Base-by-base conservation (phyloP, 352 stramenopile species). In the Pythium rishiriense region DNA sequence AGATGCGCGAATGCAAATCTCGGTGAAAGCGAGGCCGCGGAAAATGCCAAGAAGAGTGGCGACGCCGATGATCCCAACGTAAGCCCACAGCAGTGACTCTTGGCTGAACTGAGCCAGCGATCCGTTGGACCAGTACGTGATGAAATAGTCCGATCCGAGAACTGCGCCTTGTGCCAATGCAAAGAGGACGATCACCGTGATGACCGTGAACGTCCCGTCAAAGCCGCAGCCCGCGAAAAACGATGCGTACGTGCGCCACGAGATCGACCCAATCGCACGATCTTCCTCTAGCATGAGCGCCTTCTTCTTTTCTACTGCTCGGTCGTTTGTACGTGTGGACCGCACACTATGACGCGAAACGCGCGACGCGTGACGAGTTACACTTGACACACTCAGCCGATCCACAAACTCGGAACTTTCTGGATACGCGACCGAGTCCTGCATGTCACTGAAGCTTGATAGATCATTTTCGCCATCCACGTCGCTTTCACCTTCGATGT, bases 51-150 rank as follows among this genome's bases (percentile, higher is more conserved):
- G 45, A 31, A 56, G 1, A 4, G 37, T 37, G 0, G 56, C 31
- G 4, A 41, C 4, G 0, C n/a, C 45, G 2, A n/a, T 24, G 24
- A 62, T 3, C 4, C 28, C 56, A 1, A 62, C 29, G 24, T 46
- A 62, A 10, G 24, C 17, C 43, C 43, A 54, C n/a, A 62, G 17
- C 11, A 56, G 12, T 1, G 56, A 39, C 22, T 28, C 19, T 24
- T 56, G 8, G 9, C 31, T 63, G 21, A 57, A 58, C 35, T 80
- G 53, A 0, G 52, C 17, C 26, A 70, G 52, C 1, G 71, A 60
- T 52, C 95, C 76, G 21, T 89, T 70, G 22, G 89, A 88, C 89
- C 93, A 98, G 66, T 94, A 91, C n/a, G 89, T 95, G 7, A 98
- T 61, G 84, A 88, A 98, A n/a, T 63, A 63, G 46, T 63, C 56